A percentile compares a stretch with the other conserved stretches of the same genome.
Evolutionary conservation across 495 filamentous ascomycete genomes (phyloP).

Genomic region (Penicillium manginii): DNA sequence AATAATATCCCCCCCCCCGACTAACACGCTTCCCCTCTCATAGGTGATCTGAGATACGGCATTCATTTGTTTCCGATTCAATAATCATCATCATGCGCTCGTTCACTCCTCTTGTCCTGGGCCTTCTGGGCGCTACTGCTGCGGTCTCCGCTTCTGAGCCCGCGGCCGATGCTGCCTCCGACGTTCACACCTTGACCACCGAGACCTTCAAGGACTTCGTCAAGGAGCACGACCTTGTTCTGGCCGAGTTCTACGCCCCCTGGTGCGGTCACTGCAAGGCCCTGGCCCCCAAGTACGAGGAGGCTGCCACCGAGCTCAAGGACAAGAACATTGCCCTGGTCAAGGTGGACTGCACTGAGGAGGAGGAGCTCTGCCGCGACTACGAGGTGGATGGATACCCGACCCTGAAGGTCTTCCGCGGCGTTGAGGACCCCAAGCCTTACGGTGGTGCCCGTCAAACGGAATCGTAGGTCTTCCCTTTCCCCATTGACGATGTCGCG

Average conservation of each 20-base stretch:
- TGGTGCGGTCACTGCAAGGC: constrained; percentile 99
- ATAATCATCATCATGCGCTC: constrained; percentile 56
- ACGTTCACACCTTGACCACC: constrained; percentile 82
- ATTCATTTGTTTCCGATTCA: constrained; percentile 3
- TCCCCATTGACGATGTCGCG: no score
- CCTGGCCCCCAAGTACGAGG: constrained; percentile 86
- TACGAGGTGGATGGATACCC: constrained; percentile 96
- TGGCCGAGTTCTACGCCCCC: constrained; percentile 97
- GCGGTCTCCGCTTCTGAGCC: constrained; percentile 63
- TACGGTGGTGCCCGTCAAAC: constrained; percentile 92
- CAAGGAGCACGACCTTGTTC: constrained; percentile 81
- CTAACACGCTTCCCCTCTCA: constrained; percentile 2
- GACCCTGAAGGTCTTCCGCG: constrained; percentile 98
- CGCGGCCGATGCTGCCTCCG: constrained; percentile 43
- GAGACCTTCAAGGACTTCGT: constrained; percentile 87
- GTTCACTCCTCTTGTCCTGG: constrained; percentile 58
- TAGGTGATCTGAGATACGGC: constrained; percentile 17
- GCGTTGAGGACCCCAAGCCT: constrained; percentile 76
- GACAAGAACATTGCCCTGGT: constrained; percentile 89
- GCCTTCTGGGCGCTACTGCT: constrained; percentile 61
- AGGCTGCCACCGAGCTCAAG: constrained; percentile 91
- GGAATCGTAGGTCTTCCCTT: constrained; percentile 67
- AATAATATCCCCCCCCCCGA: background rate
- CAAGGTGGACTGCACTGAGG: constrained; percentile 96
- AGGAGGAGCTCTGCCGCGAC: constrained; percentile 85